Percentiles rank a stretch among this genome's conserved stretches.
These are phyloP conservation scores for Hypoxylon subgilvum DNA, from an alignment of 495 filamentous ascomycete species.

Conservation along the genomic window DNA sequence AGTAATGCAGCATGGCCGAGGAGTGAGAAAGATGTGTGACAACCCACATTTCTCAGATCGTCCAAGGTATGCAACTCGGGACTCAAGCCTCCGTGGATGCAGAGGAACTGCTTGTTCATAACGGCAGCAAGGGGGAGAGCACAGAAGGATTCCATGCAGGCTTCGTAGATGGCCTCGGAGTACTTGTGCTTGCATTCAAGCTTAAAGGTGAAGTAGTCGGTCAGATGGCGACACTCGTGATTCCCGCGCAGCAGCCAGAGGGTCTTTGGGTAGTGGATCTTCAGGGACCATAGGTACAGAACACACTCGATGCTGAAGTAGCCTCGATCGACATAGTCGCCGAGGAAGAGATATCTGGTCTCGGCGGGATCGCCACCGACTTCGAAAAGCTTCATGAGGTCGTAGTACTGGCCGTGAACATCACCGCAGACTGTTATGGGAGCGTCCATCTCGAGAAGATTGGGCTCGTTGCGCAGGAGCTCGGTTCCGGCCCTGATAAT, in stretches of 20 bases:
- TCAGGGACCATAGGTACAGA: constrained; percentile 94
- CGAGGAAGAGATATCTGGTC: constrained; percentile 94
- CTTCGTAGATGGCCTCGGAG: constrained; percentile 93
- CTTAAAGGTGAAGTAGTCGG: constrained; percentile 99
- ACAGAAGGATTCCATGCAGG: constrained; percentile 98
- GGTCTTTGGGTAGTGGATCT: constrained; percentile 98
- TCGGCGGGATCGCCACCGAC: constrained; percentile 96
- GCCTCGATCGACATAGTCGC: constrained; percentile 96
- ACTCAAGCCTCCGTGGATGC: constrained; percentile 95
- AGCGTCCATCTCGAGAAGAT: constrained; percentile 98
- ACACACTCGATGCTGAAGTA: constrained; percentile 99
- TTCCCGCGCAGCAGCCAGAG: constrained; percentile 97
- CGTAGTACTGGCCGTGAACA: constrained; percentile 98
- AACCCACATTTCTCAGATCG: constrained; percentile 81
- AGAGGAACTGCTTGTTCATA: constrained; percentile 99
- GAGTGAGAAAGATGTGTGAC: neutral
- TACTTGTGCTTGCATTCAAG: constrained; percentile 99
- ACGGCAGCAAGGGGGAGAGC: constrained; percentile 90
- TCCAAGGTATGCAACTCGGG: constrained; percentile 95
- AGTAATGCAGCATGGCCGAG: constrained; percentile 14
- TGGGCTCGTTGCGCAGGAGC: constrained; percentile 84
- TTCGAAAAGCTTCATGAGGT: constrained; percentile 99
- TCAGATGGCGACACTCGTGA: constrained; percentile 97
- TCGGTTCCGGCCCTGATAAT: constrained; percentile 87
- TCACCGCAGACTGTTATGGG: constrained; percentile 99